Base-by-base conservation (phyloP, 148 eudicot species). In the Vaccinium corymbosum region DNA sequence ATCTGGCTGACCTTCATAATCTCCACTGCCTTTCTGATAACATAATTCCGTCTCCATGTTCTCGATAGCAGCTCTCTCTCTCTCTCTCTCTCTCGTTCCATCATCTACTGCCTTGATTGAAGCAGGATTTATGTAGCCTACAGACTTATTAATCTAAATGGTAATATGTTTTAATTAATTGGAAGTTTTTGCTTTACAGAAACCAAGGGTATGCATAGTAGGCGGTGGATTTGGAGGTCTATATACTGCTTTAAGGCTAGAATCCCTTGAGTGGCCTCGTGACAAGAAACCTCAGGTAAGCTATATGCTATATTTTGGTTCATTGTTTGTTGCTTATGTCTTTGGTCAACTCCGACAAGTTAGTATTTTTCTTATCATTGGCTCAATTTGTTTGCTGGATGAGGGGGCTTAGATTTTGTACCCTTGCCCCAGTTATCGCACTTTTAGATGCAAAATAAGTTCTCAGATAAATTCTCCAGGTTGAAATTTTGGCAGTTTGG, bases 181-280 rank as follows among this genome's bases (percentile, higher is more conserved):
- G 8, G 55, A 27, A 42, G 13, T 9, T 83, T 62, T 78, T 85
- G 46, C 56, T 72, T 72, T 86, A 68, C 93, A 97, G 99, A 93
- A 85, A 84, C 98, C 99, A 48, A 94, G 98, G 87, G 92, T 97
- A 49, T 97, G 99, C 94, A 97, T 97, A 85, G 86, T 97, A 29
- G 99, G 99, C 78, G 99, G 98, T 87, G 99, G 99, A 59, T 95
- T 97, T 87, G 99, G 99, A 83, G 99, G 99, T 80, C 87, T 97
- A 25, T 95, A 97, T 87, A 97, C 99, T 81, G 98, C 99, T 79
- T 85, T 97, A 85, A 92, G 98, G 88, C 84, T 97, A 68, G 98
- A 97, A 85, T 97, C 99, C 81, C 99, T 97, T 84, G 90, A 84
- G 14, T 97, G 99, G 99, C 96, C 98, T 78, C 96, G 89, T 84